Base-by-base conservation (phyloP, 352 stramenopile genomes). In the Thraustochytrium striatum region DNA sequence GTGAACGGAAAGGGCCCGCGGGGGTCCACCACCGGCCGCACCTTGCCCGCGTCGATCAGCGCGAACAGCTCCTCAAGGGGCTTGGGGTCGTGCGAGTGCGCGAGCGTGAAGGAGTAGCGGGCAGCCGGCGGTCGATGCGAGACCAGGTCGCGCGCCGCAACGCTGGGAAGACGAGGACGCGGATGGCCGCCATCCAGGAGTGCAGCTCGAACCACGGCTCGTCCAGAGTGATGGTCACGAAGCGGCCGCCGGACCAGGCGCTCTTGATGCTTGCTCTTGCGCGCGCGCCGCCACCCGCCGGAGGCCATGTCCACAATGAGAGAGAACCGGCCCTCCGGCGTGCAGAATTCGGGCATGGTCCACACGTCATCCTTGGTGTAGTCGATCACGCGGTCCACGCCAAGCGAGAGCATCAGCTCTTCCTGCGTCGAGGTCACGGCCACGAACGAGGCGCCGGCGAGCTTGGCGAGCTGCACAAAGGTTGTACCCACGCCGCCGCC, bases 401-500 rank as follows among this genome's bases (percentile, higher is more conserved):
- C 87, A 2, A 91, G 84, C n/a, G 84, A 88, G 1, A 25, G 30
- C 9, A 88, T 82, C 19, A 91, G 83, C 35, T 53, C 72, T 5
- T 72, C 58, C 69, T 89, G 86, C 8, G 85, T 88, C 2, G 87
- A 87, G 7, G 88, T 91, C 19, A 85, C 83, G 0, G 86, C 88
- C 32, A 95, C 62, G 50, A 89, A 91, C 5, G 85, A 84, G 1
- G 87, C 89, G 50, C 88, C 85, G 5, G 70, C 44, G 7, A 81
- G 52, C 43, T 88, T 87, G 16, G 86, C 83, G 7, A 93, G 69
- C 84, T 95, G 90, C 52, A 91, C 83, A 8, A 89, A 68, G 57
- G 91, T 84, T 28, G 85, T 87, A 2, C 89, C 89, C 1, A 93
- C 86, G 33, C 90, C 90, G 55, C 89, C 89, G 8, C 86, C 88